Base-by-base conservation (phyloP, 192 early-diverging fungal species). In the Backusella tuberculispora region DNA sequence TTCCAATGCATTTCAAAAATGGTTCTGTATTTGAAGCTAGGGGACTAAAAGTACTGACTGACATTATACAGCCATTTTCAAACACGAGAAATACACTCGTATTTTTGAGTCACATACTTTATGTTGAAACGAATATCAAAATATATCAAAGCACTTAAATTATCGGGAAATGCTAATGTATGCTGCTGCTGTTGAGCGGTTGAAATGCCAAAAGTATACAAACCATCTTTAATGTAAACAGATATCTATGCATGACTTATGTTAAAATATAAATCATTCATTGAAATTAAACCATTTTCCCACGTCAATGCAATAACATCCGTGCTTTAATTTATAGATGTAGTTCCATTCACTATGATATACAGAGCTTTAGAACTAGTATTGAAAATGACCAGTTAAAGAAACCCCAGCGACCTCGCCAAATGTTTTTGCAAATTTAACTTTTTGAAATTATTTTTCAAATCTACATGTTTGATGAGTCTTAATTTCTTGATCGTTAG, bases 161-260 rank as follows among this genome's bases (percentile, higher is more conserved):
- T 70, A 74, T 38, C 81, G 78, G 53, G 71, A 82, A 46, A 72
- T 79, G n/a, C 82, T 72, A 34, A 60, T 69, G 50, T 50, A 78
- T 34, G 15, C 73, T 19, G 66, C 34, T 7, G 75, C 38, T 26
- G 53, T 38, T 43, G 60, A 79, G 9, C 78, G 86, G 5, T 87
- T 85, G 86, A 75, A 82, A 9, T 72, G 83, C 21, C 69, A 87
- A 43, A 46, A 47, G 24, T 81, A 85, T 56, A 76, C 86, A 60
- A 89, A 87, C 64, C 38, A 66, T 5, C 82, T 80, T 60, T 66
- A 85, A 43, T 85, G 83, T 45, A 69, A 60, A 41, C 63, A 66
- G 14, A 73, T 78, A 24, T 68, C 85, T 26, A 41, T 87, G 34
- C 86, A 80, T 67, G 88, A 85, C 0, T 46, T 86, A 46, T 83